Percentiles rank a stretch among this genome's conserved stretches.
Conservation (phyloP, 768 basidiomycete species). For the Mycena chlorophos region DNA sequence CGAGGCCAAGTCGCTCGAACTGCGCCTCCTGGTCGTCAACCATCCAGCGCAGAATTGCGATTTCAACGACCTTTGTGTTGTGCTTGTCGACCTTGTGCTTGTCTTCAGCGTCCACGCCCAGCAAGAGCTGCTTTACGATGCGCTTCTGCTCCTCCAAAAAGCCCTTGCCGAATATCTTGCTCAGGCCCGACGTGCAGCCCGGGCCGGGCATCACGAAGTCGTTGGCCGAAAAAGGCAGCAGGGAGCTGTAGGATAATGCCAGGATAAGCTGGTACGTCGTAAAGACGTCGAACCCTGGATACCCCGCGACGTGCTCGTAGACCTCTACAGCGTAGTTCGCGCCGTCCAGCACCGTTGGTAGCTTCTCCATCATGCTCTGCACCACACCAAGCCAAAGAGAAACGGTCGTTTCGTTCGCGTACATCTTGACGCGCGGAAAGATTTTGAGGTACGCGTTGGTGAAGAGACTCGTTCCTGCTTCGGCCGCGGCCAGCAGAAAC, state of each 20-base stretch:
- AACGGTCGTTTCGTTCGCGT: neutral
- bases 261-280: conserved; percentile 68
- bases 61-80: conserved; percentile 50
- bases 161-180: conserved; percentile 59
- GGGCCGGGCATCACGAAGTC: conserved; percentile 73
- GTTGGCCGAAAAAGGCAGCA: conserved; percentile 61
- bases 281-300: conserved; percentile 75
- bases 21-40: conserved; percentile 57
- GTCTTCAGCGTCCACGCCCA: too few relatives aligned
- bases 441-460: conserved; percentile 73
- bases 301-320: conserved; percentile 57
- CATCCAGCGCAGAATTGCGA: conserved; percentile 66
- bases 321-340: conserved; percentile 64
- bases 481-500: conserved; percentile 48
- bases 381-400: conserved; percentile 44
- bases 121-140: too few relatives aligned
- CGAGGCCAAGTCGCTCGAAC: conserved; percentile 58
- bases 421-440: conserved; percentile 48
- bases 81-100: conserved; percentile 29
- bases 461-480: conserved; percentile 52
- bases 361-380: conserved; percentile 57
- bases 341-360: conserved; percentile 48
- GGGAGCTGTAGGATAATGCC: conserved; percentile 55
- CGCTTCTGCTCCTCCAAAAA: conserved; percentile 37
- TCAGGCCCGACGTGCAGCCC: conserved; percentile 66